Evolutionary conservation across 2,329 filamentous ascomycete genomes (phyloP), one percentile per base, ranked within the genome.

Genomic region (Sarocladium kiliense): DNA sequence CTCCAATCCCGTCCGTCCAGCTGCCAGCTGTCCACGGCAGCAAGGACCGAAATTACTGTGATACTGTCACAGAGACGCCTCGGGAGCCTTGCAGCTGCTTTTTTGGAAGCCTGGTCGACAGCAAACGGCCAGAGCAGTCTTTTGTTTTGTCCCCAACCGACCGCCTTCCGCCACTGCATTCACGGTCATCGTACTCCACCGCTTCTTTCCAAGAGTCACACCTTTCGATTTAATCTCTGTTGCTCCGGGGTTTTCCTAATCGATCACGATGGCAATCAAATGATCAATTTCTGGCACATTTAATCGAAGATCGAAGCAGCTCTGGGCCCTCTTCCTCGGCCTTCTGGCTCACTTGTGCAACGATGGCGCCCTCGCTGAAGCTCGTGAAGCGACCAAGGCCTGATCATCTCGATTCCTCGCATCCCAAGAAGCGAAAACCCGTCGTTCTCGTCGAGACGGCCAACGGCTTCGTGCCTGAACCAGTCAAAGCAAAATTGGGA

Each of bases 361-460:
- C 26, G 4, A 51, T 51, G 47, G 26, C 26, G 3, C 27, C 47
- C 19, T 10, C 47, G 12, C 27, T 36, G 47, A 51, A 51, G 16
- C n/a, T 51, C 3, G 47, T 21, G 27, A 51, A 51, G 27, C 47
- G 47, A 2, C 27, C 27, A 36, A 23, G 30, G n/a, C 26, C 27
- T 12, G 47, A 51, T 6, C 27, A 51, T 21, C 12, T 51, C 4
- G 30, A 51, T 12, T 4, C 12, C 30, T 21, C 18, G 47, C 47
- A 51, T 36, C n/a, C 47, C 5, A 51, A 36, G 19, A 51, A 51
- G 47, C 26, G 47, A 27, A 51, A 51, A 16, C 21, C 47, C 6
- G 27, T 51, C n/a, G 12, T 36, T 9, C 47, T 51, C n/a, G 27
- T 51, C 27, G 47, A 51, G n/a, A 36, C n/a, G 16, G 18, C 26